A percentile compares a stretch with the other conserved stretches of the same genome.
Conservation (phyloP, 805 yeast genomes). For the Zygoascus ofunaensis region DNA sequence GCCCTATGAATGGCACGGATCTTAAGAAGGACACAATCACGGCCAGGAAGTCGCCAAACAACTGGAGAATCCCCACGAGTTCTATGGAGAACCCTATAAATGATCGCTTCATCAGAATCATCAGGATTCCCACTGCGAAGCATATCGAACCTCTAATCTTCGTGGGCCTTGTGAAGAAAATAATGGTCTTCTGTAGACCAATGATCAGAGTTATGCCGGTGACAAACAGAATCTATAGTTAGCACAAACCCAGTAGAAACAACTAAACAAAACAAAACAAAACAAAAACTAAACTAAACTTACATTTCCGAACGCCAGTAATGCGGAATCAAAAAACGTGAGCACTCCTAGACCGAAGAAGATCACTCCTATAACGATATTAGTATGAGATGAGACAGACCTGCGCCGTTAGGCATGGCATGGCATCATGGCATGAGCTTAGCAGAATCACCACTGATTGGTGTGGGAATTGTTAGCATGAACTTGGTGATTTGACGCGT, state of each 20-base stretch:
- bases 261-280: not conserved
- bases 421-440: no score
- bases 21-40: slow-evolving; percentile 80
- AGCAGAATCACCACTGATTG: no score
- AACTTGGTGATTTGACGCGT: not conserved
- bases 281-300: slow-evolving; percentile 14
- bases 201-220: slow-evolving; percentile 80
- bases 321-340: slow-evolving; percentile 79
- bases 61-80: slow-evolving; percentile 76
- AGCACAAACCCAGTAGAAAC: no score
- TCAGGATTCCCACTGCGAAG: slow-evolving; percentile 61
- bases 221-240: slow-evolving; percentile 48
- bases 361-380: slow-evolving; percentile 38
- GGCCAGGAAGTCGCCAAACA: slow-evolving; percentile 91
- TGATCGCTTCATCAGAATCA: slow-evolving; percentile 68
- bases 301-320: slow-evolving; percentile 82
- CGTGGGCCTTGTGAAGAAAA: slow-evolving; percentile 77
- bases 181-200: slow-evolving; percentile 74
- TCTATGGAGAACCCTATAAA: slow-evolving; percentile 81
- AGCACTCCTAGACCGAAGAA: slow-evolving; percentile 75
- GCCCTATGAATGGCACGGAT: slow-evolving; percentile 82
- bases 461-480: no score
- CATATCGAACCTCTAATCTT: slow-evolving; percentile 82
- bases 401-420: no score
- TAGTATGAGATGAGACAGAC: not conserved